Base-by-base conservation (phyloP, 2,329 filamentous ascomycete species). In the Talaromyces sp. region DNA sequence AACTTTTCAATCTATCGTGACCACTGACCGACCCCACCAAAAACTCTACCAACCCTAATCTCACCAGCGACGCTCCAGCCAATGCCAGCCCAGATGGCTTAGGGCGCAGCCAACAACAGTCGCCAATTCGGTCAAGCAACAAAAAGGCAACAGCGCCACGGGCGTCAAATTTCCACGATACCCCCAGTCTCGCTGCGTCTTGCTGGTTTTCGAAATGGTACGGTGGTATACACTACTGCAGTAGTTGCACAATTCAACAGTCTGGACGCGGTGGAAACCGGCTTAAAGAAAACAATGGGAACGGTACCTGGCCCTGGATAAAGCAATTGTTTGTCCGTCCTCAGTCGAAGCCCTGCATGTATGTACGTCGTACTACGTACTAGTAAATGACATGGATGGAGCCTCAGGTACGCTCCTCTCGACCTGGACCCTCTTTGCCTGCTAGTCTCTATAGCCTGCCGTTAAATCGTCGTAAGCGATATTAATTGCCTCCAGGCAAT, bases 211-310 rank as follows among this genome's bases (percentile, higher is more conserved):
- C 27, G 13, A 6, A 41, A 22, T 31, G 50, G 39, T 49, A 64
- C 62, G 35, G 62, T 60, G 41, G 62, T 59, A 64, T 64, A 56
- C 35, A n/a, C 57, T 33, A 50, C n/a, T 41, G 16, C 11, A 45
- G 49, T 35, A n/a, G 11, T 56, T 22, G 52, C 52, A 37, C 52
- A 10, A 54, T 22, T 54, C 50, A 13, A 35, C 14, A 14, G 45
- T 49, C 45, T 24, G 45, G 22, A 16, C 24, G 13, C 16, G 2
- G n/a, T 39, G 33, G 19, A 56, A 37, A 24, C 37, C n/a, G 52
- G 19, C 11, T 56, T 16, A 37, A 35, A 37, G 31, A 19, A 16
- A n/a, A 37, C 52, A n/a, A 22, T 37, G 1, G 33, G 33, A 16
- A 24, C 10, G 52, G 19, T 56, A 19, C 52, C 33, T 56, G 33